Conservation (phyloP, 106 monocot species). For the Posidonia australis region DNA sequence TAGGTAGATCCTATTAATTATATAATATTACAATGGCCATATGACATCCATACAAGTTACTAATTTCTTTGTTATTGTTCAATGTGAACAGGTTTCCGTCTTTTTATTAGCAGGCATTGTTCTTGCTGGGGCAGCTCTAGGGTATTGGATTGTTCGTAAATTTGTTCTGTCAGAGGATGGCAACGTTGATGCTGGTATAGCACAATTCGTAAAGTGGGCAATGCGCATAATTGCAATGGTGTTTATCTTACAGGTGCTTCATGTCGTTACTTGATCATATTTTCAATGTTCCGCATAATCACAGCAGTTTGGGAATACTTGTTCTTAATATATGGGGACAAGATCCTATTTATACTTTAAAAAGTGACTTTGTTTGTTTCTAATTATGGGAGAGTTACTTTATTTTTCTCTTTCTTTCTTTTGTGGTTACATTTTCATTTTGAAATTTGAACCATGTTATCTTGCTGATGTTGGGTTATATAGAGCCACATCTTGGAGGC, state of each 20-base stretch:
- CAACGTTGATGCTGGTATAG: slow-evolving; percentile 59
- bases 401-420: too few relatives aligned
- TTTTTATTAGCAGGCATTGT: slow-evolving; percentile 50
- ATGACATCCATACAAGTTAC: too few relatives aligned
- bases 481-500: too few relatives aligned
- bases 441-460: too few relatives aligned
- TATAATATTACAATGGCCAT: too few relatives aligned
- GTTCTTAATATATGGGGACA: too few relatives aligned
- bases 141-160: slow-evolving; percentile 88
- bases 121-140: slow-evolving; percentile 79
- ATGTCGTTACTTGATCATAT: background rate
- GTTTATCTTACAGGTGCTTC: slow-evolving; percentile 52
- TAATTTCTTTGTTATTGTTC: background rate
- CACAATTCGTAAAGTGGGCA: slow-evolving; percentile 89
- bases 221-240: slow-evolving; percentile 54
- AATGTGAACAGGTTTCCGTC: slow-evolving; percentile 55
- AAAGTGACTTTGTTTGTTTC: too few relatives aligned
- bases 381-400: too few relatives aligned
- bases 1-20: too few relatives aligned
- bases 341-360: too few relatives aligned
- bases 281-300: background rate
- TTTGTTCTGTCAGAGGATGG: slow-evolving; percentile 79
- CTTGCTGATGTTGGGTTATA: too few relatives aligned
- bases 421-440: too few relatives aligned
- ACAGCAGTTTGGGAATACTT: background rate